phyloP scores from a whole-genome alignment of 306 rosid genomes.

The Mimosa pudica region DNA sequence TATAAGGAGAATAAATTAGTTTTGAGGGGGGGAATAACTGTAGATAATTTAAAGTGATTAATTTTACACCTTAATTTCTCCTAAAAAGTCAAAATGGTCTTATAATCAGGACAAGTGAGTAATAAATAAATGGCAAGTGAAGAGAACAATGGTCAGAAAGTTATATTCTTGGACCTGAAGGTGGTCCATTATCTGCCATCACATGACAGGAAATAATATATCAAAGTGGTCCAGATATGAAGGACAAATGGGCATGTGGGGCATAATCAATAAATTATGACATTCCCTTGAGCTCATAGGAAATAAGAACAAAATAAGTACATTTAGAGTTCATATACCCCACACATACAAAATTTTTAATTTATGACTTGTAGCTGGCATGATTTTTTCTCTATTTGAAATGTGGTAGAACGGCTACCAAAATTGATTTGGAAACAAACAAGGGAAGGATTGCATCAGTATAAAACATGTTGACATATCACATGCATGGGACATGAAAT shows the following conservation, averaged over 20 bases:
- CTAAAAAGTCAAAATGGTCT: too few species aligned
- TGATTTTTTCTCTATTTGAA: background rate
- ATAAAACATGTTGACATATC: conserved; percentile 4
- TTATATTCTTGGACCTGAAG: conserved; percentile 5
- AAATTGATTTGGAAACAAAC: background rate
- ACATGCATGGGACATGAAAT: conserved; percentile 22
- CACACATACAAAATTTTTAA: background rate
- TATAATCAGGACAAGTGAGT: too few species aligned
- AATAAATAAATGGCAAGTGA: conserved; percentile 23
- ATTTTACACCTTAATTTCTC: too few species aligned
- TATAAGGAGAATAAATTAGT: background rate
- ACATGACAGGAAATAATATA: conserved; percentile 15
- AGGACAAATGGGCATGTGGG: background rate
- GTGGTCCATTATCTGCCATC: conserved; percentile 23
- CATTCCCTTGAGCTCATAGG: background rate
- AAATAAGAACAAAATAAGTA: background rate
- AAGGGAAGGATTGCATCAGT: conserved; percentile 5
- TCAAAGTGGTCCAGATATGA: conserved; percentile 10
- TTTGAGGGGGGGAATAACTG: too few species aligned
- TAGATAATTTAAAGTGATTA: too few species aligned
- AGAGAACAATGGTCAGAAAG: conserved; percentile 11
- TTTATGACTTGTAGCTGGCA: background rate
- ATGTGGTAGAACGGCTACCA: background rate
- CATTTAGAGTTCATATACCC: conserved; percentile 14
- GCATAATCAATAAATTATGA: background rate